phyloP scores from a whole-genome alignment of 1,284 basidiomycete genomes.

The Schizophyllum commune region DNA sequence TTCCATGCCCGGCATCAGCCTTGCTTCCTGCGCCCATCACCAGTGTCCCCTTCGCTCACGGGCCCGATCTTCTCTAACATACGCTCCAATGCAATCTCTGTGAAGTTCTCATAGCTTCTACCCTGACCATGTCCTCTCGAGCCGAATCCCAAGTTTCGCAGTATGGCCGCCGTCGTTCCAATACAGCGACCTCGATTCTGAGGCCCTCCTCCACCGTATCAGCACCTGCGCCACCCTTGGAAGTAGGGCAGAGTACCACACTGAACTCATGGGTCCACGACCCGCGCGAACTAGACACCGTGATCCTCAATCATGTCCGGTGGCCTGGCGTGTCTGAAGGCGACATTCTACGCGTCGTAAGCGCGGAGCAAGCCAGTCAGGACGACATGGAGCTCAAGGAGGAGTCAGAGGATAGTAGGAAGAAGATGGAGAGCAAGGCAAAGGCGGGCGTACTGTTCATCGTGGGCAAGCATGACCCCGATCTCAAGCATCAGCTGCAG shows the following conservation, averaged over 20 bases:
- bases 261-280: conserved; percentile 73
- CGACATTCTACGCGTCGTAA: conserved; percentile 53
- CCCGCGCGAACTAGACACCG: conserved; percentile 46
- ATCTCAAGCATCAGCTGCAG: conserved; percentile 56
- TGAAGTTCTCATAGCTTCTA: background rate
- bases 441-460: conserved; percentile 37
- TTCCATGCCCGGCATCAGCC: too few relatives aligned
- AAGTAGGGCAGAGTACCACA: conserved; percentile 51
- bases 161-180: conserved; percentile 58
- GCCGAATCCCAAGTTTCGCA: conserved; percentile 52
- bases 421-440: background rate
- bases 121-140: conserved; percentile 40
- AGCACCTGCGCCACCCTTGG: conserved; percentile 37
- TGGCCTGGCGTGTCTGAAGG: conserved; percentile 73
- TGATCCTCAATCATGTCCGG: conserved; percentile 67
- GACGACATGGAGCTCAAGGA: conserved; percentile 37
- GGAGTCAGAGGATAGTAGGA: background rate
- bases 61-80: too few relatives aligned
- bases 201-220: conserved; percentile 20
- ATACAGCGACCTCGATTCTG: conserved; percentile 60
- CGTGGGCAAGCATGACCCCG: conserved; percentile 54
- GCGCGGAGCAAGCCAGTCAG: conserved; percentile 32
- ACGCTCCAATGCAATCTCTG: too few relatives aligned
- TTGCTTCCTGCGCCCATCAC: too few relatives aligned
- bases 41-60: too few relatives aligned